These are phyloP conservation scores for Fusarium neocosmosporiellum DNA, from an alignment of 2,329 filamentous ascomycete genomes.

Conservation along the genomic window DNA sequence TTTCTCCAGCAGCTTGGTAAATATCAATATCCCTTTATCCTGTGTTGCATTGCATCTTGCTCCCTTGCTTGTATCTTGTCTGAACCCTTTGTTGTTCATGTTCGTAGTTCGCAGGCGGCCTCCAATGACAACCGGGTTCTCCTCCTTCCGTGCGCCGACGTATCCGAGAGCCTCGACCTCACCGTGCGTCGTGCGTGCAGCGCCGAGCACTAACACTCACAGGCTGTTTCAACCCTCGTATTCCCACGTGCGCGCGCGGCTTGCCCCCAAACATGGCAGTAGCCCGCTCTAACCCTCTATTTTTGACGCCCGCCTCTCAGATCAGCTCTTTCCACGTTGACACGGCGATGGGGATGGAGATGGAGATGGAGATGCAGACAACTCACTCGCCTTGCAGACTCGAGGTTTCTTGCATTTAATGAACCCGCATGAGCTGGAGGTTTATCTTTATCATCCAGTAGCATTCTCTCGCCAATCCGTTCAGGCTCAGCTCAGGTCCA, in stretches of 20 bases:
- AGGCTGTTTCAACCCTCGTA: background rate
- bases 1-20: background rate
- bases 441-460: background rate
- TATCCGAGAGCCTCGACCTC: slow-evolving; percentile 8
- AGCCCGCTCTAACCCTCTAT: background rate
- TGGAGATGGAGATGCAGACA: background rate
- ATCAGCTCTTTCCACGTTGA: background rate
- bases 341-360: background rate
- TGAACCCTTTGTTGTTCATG: background rate
- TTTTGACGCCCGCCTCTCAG: background rate
- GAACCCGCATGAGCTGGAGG: background rate
- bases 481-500: background rate
- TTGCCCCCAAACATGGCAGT: background rate
- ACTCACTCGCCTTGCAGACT: background rate
- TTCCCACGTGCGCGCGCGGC: background rate
- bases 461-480: background rate
- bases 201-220: background rate
- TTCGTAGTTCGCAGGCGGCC: background rate
- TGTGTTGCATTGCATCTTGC: background rate
- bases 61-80: background rate
- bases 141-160: background rate
- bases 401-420: background rate
- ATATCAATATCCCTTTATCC: background rate
- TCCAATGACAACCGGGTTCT: background rate
- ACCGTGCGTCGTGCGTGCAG: background rate